Base-by-base conservation (phyloP, 495 filamentous ascomycete species). In the Pyrenula massariospora region DNA sequence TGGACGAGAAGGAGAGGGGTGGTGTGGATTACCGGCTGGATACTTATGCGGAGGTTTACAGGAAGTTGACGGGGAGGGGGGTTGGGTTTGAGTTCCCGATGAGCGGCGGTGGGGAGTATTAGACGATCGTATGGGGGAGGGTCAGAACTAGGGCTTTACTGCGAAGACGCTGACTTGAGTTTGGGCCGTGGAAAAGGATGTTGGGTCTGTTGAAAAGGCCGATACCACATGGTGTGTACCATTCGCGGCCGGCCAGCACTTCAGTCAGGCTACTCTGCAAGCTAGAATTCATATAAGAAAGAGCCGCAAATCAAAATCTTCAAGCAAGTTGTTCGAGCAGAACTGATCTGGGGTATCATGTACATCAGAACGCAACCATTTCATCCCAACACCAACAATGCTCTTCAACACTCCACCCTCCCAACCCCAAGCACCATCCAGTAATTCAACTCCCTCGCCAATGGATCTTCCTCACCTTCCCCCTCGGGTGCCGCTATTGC, bases 1-100 rank as follows among this genome's bases (percentile, higher is more conserved):
- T 98, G 56, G 93, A 98, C 73, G 93, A 96, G 85, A 97, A 97
- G 90, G 93, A 98, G 89, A 86, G 89, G 66, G 91, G 92, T 65
- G 89, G 88, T 71, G 91, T 97, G 63, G 93, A 97, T 82, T 95
- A 96, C 82, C 84, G 93, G 72, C 86, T 98, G 63, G 93, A 98
- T 75, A 96, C 93, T 66, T 98, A 96, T 80, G 90, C 88, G 57
- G 93, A 96, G 84, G 93, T 98, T 67, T 98, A 98, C 84, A 86
- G 86, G 71, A 84, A 88, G 58, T 77, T 98, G 69, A 98, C 93
- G 50, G 93, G 93, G 76, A 91, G 92, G 73, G 78, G 80, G 64
- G 93, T 98, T 61, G 78, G 81, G 69, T 98, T 98, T 73, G 93
- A 98, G 86, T 98, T 98, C 82, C 93, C 93, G 60, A 84, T 89